phyloP scores from a whole-genome alignment of 148 eudicot species.

The Pharnaceum exiguum region DNA sequence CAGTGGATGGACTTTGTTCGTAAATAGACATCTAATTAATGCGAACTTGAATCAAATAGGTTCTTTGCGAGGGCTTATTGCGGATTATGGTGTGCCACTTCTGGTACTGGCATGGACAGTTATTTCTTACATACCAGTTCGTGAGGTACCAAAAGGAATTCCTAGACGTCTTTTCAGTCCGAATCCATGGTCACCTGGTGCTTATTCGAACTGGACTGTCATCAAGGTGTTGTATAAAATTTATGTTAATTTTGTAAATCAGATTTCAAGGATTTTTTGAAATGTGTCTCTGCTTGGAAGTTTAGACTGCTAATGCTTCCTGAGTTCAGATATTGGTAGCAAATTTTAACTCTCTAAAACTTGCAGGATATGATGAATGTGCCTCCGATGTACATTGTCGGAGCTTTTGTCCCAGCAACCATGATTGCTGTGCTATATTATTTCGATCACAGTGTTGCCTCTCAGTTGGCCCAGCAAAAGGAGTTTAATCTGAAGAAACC shows the following conservation, averaged over 20 bases:
- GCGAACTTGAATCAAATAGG: conserved; percentile 35
- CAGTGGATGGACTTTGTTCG: neutral
- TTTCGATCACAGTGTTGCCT: conserved; percentile 99
- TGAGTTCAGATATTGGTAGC: conserved; percentile 2
- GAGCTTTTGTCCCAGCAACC: conserved; percentile 97
- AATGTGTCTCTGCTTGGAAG: neutral
- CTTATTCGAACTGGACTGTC: conserved; percentile 95
- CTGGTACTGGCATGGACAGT: conserved; percentile 98
- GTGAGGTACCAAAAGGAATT: conserved; percentile 79
- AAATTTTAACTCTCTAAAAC: neutral
- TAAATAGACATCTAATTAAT: neutral
- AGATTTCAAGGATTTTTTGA: neutral
- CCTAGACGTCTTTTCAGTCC: conserved; percentile 97
- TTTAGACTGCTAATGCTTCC: neutral
- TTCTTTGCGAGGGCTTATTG: conserved; percentile 79
- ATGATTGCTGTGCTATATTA: conserved; percentile 98
- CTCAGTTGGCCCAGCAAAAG: conserved; percentile 93
- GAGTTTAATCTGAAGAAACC: conserved; percentile 97
- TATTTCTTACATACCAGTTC: conserved; percentile 76
- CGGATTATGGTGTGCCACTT: conserved; percentile 96
- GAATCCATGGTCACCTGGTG: conserved; percentile 98
- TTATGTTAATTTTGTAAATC: neutral
- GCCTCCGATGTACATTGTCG: conserved; percentile 74
- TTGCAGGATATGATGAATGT: conserved; percentile 86
- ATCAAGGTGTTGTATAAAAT: conserved; percentile 53